phyloP scores from a whole-genome alignment of 352 stramenopile genomes.

The Aphanomyces astaci region DNA sequence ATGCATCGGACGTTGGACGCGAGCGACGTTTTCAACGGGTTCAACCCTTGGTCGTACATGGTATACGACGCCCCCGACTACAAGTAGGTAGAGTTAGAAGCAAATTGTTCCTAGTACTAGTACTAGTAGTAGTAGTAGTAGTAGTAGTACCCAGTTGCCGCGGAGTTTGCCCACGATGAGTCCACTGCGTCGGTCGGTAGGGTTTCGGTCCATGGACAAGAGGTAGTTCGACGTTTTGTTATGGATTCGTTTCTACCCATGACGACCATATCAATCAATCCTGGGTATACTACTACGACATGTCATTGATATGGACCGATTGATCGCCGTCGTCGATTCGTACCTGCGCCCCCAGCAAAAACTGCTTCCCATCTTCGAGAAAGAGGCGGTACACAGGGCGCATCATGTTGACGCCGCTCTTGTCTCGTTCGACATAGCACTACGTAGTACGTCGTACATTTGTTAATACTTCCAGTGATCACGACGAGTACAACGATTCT shows the following conservation, averaged over 20 bases:
- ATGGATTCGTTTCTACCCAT: slow-evolving; percentile 30
- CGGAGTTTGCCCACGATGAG: slow-evolving; percentile 52
- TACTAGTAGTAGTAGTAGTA: too few relatives aligned
- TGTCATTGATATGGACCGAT: too few relatives aligned
- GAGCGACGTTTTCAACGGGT: slow-evolving; percentile 35
- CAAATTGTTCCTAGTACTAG: too few relatives aligned
- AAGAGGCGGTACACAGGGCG: slow-evolving; percentile 52
- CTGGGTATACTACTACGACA: too few relatives aligned
- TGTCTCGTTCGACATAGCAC: slow-evolving; percentile 53
- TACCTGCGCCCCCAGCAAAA: slow-evolving; percentile 38
- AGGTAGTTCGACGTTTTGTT: slow-evolving; percentile 61
- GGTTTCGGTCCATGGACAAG: slow-evolving; percentile 38
- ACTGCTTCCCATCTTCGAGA: slow-evolving; percentile 43
- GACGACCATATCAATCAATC: too few relatives aligned
- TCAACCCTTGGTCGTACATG: slow-evolving; percentile 50
- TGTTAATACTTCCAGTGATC: neutral
- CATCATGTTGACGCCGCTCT: slow-evolving; percentile 37
- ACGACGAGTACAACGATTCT: too few relatives aligned
- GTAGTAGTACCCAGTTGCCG: slow-evolving; percentile 48
- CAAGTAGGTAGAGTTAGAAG: too few relatives aligned
- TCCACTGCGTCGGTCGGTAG: slow-evolving; percentile 31
- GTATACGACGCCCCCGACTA: slow-evolving; percentile 53
- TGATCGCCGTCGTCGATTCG: neutral
- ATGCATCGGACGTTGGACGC: slow-evolving; percentile 40
- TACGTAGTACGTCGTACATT: slow-evolving; percentile 1